Base-by-base conservation (phyloP, 768 basidiomycete species). In the Boletus coccyginus region DNA sequence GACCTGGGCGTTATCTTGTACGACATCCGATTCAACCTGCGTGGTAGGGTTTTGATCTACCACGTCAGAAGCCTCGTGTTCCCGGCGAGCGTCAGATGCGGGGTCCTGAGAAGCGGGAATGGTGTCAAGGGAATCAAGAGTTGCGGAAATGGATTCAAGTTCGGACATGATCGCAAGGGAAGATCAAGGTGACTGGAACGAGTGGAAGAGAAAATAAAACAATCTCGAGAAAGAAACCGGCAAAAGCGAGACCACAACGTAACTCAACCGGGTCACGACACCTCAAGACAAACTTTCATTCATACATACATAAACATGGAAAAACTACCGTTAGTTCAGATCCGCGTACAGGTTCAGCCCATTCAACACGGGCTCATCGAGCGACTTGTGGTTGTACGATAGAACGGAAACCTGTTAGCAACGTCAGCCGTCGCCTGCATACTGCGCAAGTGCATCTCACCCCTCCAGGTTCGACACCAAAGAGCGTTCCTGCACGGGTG, bases 381-480 rank as follows among this genome's bases (percentile, higher is more conserved):
- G 76, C 29, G 82, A 84, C 59, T 78, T 77, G 73, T 95, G 94
- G 63, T 93, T 92, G 71, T 97, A 96, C 29, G 88, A 81, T 27
- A 95, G 75, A 21, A 94, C 80, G 14, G 88, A 82, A 52, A 94
- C 80, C 91, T 92, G 58, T 39, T 14, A 43, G 43, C 21, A 42
- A 45, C 46, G 60, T 62, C 10, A 65, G 58, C 44, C 40, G 51
- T 2, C 14, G 13, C 19, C 54, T 8, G 6, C 45, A 21, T 45
- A 5, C 35, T 5, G 35, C 31, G 46, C 43, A 50, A 57, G 52
- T 47, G 39, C 12, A 10, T 68, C 81, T 67, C 73, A 92, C 87
- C 52, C 90, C 87, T 66, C 86, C 90, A 13, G 92, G 85, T 66
- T 91, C 90, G n/a, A 92, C 86, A 55, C 88, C 87, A 71, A 93